Evolutionary conservation across 176 grass and related monocot species (phyloP).

Genomic region (Saccharum spontaneum): DNA sequence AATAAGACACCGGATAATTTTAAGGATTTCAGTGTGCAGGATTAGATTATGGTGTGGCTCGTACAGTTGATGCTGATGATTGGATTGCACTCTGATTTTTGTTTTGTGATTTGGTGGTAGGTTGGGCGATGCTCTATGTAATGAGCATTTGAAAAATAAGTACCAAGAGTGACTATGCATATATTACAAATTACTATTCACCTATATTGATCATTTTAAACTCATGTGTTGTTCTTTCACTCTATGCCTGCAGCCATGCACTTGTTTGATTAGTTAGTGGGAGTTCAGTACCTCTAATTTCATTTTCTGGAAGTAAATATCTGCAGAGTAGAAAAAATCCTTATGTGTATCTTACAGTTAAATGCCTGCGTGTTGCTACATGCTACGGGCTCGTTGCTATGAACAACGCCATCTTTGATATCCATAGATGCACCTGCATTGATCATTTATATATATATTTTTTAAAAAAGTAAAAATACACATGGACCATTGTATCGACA

Average conservation of each 20-base stretch:
- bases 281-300: no score
- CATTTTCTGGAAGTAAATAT: no score
- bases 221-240: not conserved
- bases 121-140: not conserved
- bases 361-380: not conserved
- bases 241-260: not conserved
- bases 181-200: not conserved
- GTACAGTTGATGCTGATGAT: not conserved
- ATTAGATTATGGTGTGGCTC: not conserved
- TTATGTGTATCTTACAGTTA: not conserved
- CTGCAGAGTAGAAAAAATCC: no score
- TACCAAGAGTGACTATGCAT: not conserved
- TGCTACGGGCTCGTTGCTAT: not conserved
- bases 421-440: not conserved
- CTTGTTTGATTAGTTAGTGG: not conserved
- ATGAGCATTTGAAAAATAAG: not conserved
- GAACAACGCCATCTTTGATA: not conserved
- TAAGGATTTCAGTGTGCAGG: not conserved
- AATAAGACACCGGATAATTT: not conserved
- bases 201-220: not conserved
- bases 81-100: not conserved
- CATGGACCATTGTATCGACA: not conserved
- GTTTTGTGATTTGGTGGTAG: not conserved
- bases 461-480: not conserved
- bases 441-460: not conserved